These are phyloP conservation scores for Dactylellina sp. DNA, from an alignment of 2,329 filamentous ascomycete species.

Conservation along the genomic window DNA sequence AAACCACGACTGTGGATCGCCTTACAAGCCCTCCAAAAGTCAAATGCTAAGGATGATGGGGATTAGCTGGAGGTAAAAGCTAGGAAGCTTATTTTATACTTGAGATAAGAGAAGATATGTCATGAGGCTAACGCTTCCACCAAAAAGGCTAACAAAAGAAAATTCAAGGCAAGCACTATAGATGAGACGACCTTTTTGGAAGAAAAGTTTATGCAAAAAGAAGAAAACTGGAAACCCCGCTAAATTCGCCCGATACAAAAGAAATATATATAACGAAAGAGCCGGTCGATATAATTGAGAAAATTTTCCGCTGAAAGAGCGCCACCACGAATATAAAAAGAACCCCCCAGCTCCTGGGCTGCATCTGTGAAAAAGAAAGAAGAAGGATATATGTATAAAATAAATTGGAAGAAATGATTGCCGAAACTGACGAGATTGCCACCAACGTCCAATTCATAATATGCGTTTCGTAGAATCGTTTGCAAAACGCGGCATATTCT, in stretches of 20 bases:
- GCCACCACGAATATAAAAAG: slow-evolving; percentile 3
- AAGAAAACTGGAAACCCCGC: slow-evolving; percentile 11
- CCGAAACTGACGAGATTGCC: slow-evolving; percentile 37
- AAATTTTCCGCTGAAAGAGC: slow-evolving; percentile 11
- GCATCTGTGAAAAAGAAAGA: too few species aligned
- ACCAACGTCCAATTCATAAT: slow-evolving; percentile 33
- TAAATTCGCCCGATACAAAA: slow-evolving; percentile 33
- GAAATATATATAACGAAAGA: slow-evolving; percentile 19
- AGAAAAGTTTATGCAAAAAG: slow-evolving; percentile 49
- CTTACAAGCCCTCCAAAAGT: slow-evolving; percentile 12
- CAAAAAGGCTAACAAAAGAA: slow-evolving; percentile 35
- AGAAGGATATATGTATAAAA: slow-evolving; percentile 14
- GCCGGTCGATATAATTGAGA: neutral
- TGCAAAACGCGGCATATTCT: slow-evolving; percentile 12
- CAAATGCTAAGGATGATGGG: slow-evolving; percentile 10
- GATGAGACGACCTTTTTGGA: slow-evolving; percentile 22
- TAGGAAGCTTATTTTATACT: slow-evolving; percentile 26
- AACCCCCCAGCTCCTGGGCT: neutral
- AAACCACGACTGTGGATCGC: slow-evolving; percentile 11
- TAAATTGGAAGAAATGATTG: slow-evolving; percentile 2
- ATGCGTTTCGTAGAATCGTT: slow-evolving; percentile 43
- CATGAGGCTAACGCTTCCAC: slow-evolving; percentile 39
- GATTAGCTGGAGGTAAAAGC: slow-evolving; percentile 10
- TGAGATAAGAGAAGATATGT: slow-evolving; percentile 16
- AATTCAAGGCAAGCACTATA: slow-evolving; percentile 24